Evolutionary conservation across 73 alveolate genomes (phyloP).

Genomic region (Symbiodinium natans): DNA sequence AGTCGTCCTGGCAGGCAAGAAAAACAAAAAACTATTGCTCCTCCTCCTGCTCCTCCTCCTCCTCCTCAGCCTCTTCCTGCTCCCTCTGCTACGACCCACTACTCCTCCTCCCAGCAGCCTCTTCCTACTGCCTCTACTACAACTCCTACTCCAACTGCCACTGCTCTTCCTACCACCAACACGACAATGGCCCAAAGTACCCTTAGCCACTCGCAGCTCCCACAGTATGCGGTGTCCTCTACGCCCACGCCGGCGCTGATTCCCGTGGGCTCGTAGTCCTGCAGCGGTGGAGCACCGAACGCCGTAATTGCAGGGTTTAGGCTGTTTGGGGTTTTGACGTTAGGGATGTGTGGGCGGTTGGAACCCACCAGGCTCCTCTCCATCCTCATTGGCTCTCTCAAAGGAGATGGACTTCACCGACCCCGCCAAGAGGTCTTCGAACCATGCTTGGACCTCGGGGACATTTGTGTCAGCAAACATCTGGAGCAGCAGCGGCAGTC

Average conservation of each 20-base stretch:
- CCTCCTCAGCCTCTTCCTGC: too few relatives aligned
- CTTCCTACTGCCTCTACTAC: not conserved
- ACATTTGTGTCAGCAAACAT: not conserved
- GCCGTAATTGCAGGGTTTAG: too few relatives aligned
- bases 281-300: not conserved
- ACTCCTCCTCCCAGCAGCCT: too few relatives aligned
- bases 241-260: not conserved
- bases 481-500: not conserved
- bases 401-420: conserved; percentile 97
- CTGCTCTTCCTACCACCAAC: too few relatives aligned
- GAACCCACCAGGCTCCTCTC: conserved; percentile 6
- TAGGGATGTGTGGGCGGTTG: too few relatives aligned
- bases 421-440: conserved; percentile 97
- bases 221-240: too few relatives aligned
- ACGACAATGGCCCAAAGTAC: too few relatives aligned
- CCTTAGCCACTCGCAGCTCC: too few relatives aligned
- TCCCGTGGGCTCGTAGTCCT: conserved; percentile 14
- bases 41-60: too few relatives aligned
- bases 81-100: too few relatives aligned
- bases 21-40: not conserved
- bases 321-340: too few relatives aligned
- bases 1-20: conserved; percentile 95
- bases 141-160: not conserved
- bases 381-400: conserved; percentile 95
- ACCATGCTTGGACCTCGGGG: conserved; percentile 97